Evolutionary conservation across 805 yeast species (phyloP).

Genomic region (Candida argentea): DNA sequence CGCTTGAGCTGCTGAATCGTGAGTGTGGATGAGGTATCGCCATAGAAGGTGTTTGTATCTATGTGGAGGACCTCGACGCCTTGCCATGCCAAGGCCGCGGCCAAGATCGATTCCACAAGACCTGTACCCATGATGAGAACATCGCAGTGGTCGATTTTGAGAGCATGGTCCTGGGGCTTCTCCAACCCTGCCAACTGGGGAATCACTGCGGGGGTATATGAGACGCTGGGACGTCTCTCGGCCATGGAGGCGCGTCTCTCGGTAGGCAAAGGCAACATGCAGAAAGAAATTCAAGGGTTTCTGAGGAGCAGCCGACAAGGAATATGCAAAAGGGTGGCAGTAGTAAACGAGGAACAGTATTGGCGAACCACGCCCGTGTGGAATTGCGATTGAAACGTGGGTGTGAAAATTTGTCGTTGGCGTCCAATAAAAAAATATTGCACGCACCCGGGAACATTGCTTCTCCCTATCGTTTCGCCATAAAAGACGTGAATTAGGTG

Average conservation of each 20-base stretch:
- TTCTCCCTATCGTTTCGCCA: too few species aligned
- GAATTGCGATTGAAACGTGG: too few species aligned
- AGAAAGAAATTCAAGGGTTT: too few species aligned
- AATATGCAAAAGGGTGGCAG: too few species aligned
- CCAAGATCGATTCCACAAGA: slow-evolving; percentile 73
- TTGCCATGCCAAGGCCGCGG: slow-evolving; percentile 95
- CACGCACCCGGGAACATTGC: too few species aligned
- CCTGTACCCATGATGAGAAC: slow-evolving; percentile 93
- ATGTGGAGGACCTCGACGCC: slow-evolving; percentile 93
- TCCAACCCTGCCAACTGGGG: slow-evolving; percentile 75
- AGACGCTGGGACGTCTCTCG: slow-evolving; percentile 50
- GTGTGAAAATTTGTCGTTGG: too few species aligned
- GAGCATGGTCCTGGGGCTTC: slow-evolving; percentile 54
- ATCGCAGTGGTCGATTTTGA: slow-evolving; percentile 62
- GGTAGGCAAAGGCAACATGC: slow-evolving; percentile 9
- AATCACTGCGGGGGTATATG: slow-evolving; percentile 36
- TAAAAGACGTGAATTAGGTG: too few species aligned
- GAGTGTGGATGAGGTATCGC: slow-evolving; percentile 79
- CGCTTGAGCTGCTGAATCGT: slow-evolving; percentile 76
- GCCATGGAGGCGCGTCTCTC: slow-evolving; percentile 57
- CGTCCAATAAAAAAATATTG: too few species aligned
- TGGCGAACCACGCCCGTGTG: too few species aligned
- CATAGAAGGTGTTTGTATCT: slow-evolving; percentile 77
- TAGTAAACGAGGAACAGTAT: too few species aligned
- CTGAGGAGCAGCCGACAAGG: too few species aligned